Evolutionary conservation across 2,329 filamentous ascomycete species (phyloP), one percentile per base, ranked within the genome.

Genomic region (Bertia moriformis): DNA sequence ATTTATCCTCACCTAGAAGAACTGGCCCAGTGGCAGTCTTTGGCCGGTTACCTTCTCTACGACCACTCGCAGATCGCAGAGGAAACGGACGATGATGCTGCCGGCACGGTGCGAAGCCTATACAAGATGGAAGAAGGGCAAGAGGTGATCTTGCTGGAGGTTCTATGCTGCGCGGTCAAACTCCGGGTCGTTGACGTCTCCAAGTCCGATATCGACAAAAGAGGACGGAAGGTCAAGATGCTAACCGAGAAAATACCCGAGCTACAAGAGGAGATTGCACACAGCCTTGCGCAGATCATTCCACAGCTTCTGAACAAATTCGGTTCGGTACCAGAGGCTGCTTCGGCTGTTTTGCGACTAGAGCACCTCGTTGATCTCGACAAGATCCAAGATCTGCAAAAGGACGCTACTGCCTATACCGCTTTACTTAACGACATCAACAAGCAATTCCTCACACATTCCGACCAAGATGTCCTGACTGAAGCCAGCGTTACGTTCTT

Each of bases 361-460:
- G 73, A 78, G 48, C 70, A 75, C 42, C 62, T 79, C 15, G 67
- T 82, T 39, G 73, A 78, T 45, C 59, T 80, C 7, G 71, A 78
- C 37, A 64, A 76, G 37, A 75, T 81, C 42, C 67, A 74, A 47
- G 72, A 78, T 45, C 56, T 81, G 19, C 69, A 75, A 40, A 73
- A 78, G 47, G 32, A 35, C 15, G 67, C 72, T 4, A 67, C 70
- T 0, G 65, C 65, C 2, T 76, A 78, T 46, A 63, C 66, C 1
- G 63, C 69, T 2, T 56, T 81, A 37, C 58, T 82, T 2, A 76
- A 78, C 45, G 75, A 80, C 43, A 75, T 82, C 47, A 76, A 75
- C 49, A 76, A 77, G 54, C 78, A 82, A 45, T 81, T 82, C 56
- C 62, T 79, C 41, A 75, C 74, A 2, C 77, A 82, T 49, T 71